These are phyloP conservation scores for Lophiotrema nucula DNA, from an alignment of 495 filamentous ascomycete species.

Conservation along the genomic window DNA sequence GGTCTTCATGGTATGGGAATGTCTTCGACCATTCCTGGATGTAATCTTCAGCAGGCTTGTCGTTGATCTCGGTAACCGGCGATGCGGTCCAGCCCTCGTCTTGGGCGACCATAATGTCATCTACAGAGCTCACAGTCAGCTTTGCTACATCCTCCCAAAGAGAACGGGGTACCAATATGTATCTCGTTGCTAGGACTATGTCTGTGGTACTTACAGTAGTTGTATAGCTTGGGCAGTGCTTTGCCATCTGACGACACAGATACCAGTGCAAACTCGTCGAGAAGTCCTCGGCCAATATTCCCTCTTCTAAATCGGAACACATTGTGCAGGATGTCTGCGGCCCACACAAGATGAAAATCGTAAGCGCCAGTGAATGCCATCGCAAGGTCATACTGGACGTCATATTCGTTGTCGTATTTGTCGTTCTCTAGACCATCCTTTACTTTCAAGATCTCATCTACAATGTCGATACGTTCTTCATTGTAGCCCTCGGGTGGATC, in stretches of 20 bases:
- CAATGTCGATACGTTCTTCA: constrained; percentile 49
- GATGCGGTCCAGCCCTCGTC: constrained; percentile 24
- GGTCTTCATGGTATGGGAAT: constrained; percentile 45
- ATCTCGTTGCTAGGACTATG: not conserved
- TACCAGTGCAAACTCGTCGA: constrained; percentile 27
- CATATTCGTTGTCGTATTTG: constrained; percentile 47
- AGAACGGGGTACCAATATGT: not conserved
- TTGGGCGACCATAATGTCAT: constrained; percentile 21
- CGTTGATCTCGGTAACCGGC: constrained; percentile 39
- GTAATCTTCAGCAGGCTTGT: constrained; percentile 39
- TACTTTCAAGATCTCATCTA: constrained; percentile 43
- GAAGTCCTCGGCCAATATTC: constrained; percentile 6
- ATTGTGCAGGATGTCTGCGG: constrained; percentile 22
- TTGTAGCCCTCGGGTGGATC: constrained; percentile 47
- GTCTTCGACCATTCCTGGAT: constrained; percentile 37
- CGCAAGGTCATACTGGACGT: constrained; percentile 44
- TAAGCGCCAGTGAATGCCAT: constrained; percentile 44
- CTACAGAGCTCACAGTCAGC: not conserved
- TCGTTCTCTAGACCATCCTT: constrained; percentile 40
- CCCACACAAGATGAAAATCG: constrained; percentile 50
- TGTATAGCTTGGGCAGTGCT: constrained; percentile 28
- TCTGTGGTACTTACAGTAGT: constrained; percentile 18
- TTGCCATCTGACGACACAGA: constrained; percentile 32
- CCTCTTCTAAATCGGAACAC: constrained; percentile 26
- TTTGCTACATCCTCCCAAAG: not conserved